phyloP scores from a whole-genome alignment of 1,139 yeast species.

The Lodderomyces metapsilosis region DNA sequence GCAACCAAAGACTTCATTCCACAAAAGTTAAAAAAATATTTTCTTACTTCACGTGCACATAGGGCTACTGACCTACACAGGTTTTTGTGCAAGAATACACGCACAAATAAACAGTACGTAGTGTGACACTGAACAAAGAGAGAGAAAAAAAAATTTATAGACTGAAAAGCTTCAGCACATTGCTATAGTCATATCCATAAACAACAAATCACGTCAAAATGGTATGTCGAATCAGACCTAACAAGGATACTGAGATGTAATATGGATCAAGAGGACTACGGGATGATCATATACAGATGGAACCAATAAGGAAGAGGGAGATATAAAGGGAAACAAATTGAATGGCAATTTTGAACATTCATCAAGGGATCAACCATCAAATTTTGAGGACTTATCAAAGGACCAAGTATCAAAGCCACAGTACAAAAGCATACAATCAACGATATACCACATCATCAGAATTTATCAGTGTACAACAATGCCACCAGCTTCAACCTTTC shows the following conservation, averaged over 20 bases:
- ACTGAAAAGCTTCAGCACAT: not conserved
- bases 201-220: slow-evolving; percentile 20
- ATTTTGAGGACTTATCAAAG: no score
- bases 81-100: not conserved
- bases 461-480: no score
- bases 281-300: not conserved
- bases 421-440: no score
- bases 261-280: not conserved
- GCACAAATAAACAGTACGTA: not conserved
- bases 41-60: not conserved
- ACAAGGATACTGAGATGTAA: not conserved
- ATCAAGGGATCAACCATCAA: no score
- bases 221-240: slow-evolving; percentile 17
- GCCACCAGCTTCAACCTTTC: no score
- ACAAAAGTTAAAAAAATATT: not conserved
- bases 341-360: not conserved
- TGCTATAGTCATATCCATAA: slow-evolving; percentile 9
- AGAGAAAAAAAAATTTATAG: not conserved
- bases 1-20: no score
- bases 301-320: not conserved
- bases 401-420: not conserved
- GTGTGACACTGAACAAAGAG: not conserved
- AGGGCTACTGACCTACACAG: slow-evolving; percentile 9
- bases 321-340: not conserved
- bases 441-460: not conserved